A percentile compares a stretch with the other conserved stretches of the same genome.
Evolutionary conservation across 1,284 basidiomycete genomes (phyloP).

Genomic region (Ceratobasidium papillatum): DNA sequence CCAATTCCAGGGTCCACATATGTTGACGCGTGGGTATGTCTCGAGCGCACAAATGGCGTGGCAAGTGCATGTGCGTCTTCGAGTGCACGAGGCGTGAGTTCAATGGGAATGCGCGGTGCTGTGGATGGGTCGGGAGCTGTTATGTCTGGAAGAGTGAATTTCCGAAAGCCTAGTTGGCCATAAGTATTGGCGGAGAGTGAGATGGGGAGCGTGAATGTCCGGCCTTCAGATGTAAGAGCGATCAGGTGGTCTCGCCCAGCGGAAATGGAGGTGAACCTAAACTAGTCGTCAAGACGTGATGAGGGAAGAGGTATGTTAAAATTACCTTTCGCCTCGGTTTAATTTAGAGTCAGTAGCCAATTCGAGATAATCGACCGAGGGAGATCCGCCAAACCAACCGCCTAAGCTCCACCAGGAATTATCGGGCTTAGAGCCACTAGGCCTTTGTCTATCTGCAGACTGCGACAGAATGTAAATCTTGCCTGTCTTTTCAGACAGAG

Average conservation of each 20-base stretch:
- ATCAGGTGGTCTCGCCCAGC: slow-evolving; percentile 85
- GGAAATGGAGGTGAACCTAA: slow-evolving; percentile 75
- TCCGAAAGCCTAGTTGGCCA: slow-evolving; percentile 85
- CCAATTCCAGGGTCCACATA: slow-evolving; percentile 56
- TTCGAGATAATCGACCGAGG: slow-evolving; percentile 54
- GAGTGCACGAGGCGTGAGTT: slow-evolving; percentile 67
- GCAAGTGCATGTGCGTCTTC: slow-evolving; percentile 61
- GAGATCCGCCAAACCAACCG: slow-evolving; percentile 49
- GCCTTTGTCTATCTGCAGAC: slow-evolving; percentile 52
- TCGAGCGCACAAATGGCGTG: slow-evolving; percentile 39
- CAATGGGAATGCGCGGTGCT: slow-evolving; percentile 57
- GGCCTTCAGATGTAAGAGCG: slow-evolving; percentile 82
- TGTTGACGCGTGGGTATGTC: slow-evolving; percentile 41
- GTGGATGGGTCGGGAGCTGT: slow-evolving; percentile 48
- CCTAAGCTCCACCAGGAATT: slow-evolving; percentile 47
- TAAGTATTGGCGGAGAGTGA: slow-evolving; percentile 80
- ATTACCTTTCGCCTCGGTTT: slow-evolving; percentile 62
- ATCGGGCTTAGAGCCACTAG: slow-evolving; percentile 43
- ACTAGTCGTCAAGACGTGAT: neutral
- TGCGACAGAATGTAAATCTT: slow-evolving; percentile 75
- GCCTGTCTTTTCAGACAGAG: slow-evolving; percentile 72
- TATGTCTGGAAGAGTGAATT: slow-evolving; percentile 58
- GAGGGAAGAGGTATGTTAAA: neutral
- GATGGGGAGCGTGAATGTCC: slow-evolving; percentile 83
- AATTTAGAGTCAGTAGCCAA: slow-evolving; percentile 59